Evolutionary conservation across 2,329 filamentous ascomycete genomes (phyloP).

Genomic region (Zymoseptoria brevis): DNA sequence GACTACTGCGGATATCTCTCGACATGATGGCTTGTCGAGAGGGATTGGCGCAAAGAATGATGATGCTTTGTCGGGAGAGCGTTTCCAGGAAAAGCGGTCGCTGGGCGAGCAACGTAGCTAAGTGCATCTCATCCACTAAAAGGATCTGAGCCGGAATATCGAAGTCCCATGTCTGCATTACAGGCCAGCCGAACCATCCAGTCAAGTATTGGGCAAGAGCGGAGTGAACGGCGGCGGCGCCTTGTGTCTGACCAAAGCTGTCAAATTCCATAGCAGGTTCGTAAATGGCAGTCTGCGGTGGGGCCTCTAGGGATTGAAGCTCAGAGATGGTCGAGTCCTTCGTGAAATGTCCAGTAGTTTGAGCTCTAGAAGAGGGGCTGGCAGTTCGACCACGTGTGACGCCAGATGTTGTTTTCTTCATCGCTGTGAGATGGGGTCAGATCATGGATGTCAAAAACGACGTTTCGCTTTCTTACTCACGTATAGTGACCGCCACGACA

Average conservation of each 20-base stretch:
- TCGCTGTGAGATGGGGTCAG: conserved; percentile 42
- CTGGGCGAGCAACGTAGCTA: conserved; percentile 13
- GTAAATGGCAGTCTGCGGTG: conserved; percentile 19
- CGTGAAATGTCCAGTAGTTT: conserved; percentile 2
- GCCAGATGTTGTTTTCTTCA: conserved; percentile 30
- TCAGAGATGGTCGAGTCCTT: conserved; percentile 36
- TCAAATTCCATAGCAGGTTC: conserved; percentile 16
- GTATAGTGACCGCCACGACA: conserved; percentile 13
- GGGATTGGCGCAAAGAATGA: conserved; percentile 30
- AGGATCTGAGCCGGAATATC: conserved; percentile 15
- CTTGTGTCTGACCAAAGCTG: conserved; percentile 16
- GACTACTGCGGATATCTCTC: conserved; percentile 14
- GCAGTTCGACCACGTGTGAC: background rate
- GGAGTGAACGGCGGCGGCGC: conserved; percentile 14
- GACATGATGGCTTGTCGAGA: conserved; percentile 18
- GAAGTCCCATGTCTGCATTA: conserved; percentile 18
- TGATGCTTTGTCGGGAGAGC: conserved; percentile 18
- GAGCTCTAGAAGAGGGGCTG: conserved; percentile 12
- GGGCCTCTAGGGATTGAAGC: conserved; percentile 36
- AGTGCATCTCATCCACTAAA: conserved; percentile 20
- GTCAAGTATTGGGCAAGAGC: conserved; percentile 17
- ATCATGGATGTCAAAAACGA: conserved; percentile 17
- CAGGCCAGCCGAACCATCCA: conserved; percentile 19
- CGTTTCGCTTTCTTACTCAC: background rate
- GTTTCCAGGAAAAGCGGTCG: conserved; percentile 11